Percentiles rank a stretch among this genome's conserved stretches.
Evolutionary conservation across 805 yeast genomes (phyloP).

Genomic region (Lipomyces spencermartinsiae): DNA sequence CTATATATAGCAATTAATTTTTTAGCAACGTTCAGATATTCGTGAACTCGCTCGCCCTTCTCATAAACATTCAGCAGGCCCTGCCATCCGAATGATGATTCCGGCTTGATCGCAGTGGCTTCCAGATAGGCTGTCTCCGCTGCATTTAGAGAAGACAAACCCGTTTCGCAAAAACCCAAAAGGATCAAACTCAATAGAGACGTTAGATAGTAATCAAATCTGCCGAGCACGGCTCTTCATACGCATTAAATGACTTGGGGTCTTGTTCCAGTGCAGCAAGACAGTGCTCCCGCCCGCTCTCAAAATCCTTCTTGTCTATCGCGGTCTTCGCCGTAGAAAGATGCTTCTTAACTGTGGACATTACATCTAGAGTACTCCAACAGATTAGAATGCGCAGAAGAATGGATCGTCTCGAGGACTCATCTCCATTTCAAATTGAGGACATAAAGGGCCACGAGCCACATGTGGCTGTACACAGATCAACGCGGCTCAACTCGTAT

Average conservation of each 20-base stretch:
- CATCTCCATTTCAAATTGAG: background rate
- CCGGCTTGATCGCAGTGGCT: conserved; percentile 52
- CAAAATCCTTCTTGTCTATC: conserved; percentile 59
- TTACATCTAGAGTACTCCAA: conserved; percentile 2
- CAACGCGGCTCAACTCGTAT: background rate
- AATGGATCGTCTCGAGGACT: background rate
- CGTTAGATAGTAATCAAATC: background rate
- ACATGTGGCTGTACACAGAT: background rate
- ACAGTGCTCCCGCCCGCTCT: conserved; percentile 63
- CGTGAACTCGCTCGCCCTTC: conserved; percentile 31
- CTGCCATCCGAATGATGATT: conserved; percentile 75
- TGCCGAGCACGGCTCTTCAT: conserved; percentile 46
- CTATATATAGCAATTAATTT: conserved; percentile 37
- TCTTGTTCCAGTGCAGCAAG: conserved; percentile 64
- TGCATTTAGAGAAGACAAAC: conserved; percentile 50
- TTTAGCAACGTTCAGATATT: conserved; percentile 38
- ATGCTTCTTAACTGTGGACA: conserved; percentile 22
- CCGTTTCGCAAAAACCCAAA: conserved; percentile 31
- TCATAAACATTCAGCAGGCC: conserved; percentile 59
- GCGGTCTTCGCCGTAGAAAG: conserved; percentile 42
- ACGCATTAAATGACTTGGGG: conserved; percentile 65
- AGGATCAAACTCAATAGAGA: conserved; percentile 24
- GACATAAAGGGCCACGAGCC: background rate
- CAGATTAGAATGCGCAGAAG: background rate
- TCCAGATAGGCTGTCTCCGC: conserved; percentile 55